A percentile compares a stretch with the other conserved stretches of the same genome.
phyloP scores from a whole-genome alignment of 345 rosid species.

The Ceriops decandra region DNA sequence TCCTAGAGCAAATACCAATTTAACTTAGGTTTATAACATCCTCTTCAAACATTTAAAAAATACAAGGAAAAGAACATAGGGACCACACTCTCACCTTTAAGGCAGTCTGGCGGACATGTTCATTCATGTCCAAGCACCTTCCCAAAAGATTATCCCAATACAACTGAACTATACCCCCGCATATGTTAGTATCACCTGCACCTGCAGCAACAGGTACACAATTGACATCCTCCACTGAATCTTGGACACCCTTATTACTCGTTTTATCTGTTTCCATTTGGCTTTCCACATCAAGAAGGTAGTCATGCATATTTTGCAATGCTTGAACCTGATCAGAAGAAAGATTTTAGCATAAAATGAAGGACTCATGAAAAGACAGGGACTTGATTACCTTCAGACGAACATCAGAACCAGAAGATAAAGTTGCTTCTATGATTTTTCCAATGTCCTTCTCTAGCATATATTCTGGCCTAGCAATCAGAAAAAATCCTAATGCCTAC shows the following conservation, averaged over 20 bases:
- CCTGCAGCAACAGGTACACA: slow-evolving; percentile 98
- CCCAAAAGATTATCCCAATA: slow-evolving; percentile 88
- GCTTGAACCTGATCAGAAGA: slow-evolving; percentile 75
- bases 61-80: not conserved
- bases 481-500: slow-evolving; percentile 92
- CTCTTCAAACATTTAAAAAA: no score
- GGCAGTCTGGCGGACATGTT: slow-evolving; percentile 85
- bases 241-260: slow-evolving; percentile 31
- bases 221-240: slow-evolving; percentile 48
- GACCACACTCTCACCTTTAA: slow-evolving; percentile 61
- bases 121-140: slow-evolving; percentile 77
- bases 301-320: slow-evolving; percentile 85
- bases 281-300: slow-evolving; percentile 96
- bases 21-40: not conserved
- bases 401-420: slow-evolving; percentile 59
- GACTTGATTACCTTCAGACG: slow-evolving; percentile 70
- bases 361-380: slow-evolving; percentile 5
- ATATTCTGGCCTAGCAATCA: slow-evolving; percentile 90
- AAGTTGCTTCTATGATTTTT: slow-evolving; percentile 69
- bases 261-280: slow-evolving; percentile 72
- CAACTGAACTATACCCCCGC: slow-evolving; percentile 98
- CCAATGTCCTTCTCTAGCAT: slow-evolving; percentile 96
- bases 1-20: not conserved
- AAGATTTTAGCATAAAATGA: slow-evolving; percentile 23
- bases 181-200: slow-evolving; percentile 96